Evolutionary conservation across 1,284 basidiomycete species (phyloP).

Genomic region (Cryptococcus depauperatus): DNA sequence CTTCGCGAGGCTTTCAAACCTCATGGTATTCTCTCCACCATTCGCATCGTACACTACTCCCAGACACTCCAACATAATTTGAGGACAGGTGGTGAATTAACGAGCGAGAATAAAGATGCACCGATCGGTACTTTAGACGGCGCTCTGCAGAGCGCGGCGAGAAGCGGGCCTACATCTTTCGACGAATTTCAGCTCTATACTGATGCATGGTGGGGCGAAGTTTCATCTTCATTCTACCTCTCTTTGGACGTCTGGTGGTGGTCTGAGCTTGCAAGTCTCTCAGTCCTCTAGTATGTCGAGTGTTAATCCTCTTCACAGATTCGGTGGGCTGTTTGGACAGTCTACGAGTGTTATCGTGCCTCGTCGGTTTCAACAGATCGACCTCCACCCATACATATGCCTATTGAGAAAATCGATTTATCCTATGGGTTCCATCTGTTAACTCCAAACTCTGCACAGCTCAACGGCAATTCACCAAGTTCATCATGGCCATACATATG

Average conservation of each 20-base stretch:
- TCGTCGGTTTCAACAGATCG: background rate
- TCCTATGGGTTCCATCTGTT: background rate
- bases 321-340: background rate
- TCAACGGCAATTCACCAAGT: background rate
- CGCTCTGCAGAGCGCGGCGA: background rate
- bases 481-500: background rate
- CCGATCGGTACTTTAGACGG: background rate
- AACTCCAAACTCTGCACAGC: too few species aligned
- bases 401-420: background rate
- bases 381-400: background rate
- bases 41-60: background rate
- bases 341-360: background rate
- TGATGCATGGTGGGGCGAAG: background rate
- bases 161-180: background rate
- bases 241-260: background rate
- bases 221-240: background rate
- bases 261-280: background rate
- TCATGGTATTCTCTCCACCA: background rate
- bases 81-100: background rate
- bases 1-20: background rate
- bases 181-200: background rate
- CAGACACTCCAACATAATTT: background rate
- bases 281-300: background rate
- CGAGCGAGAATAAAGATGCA: background rate
- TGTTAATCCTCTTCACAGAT: background rate